Conservation (phyloP, 495 filamentous ascomycete species). For the Aspergillus hancockii region DNA sequence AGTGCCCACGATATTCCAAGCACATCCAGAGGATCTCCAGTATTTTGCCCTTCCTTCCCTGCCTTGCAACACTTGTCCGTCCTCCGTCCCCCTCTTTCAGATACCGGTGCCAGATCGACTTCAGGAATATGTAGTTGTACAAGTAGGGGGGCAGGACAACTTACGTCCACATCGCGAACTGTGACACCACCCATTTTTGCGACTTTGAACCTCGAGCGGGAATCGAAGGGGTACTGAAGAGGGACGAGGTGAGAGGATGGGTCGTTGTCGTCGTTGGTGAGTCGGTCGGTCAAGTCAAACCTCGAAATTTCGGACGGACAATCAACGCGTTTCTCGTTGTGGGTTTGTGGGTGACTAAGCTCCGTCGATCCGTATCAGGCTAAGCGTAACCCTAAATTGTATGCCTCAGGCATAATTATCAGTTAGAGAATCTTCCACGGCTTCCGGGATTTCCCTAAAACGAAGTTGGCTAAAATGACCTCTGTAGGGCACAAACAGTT, state of each 20-base stretch:
- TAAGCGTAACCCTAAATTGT: slow-evolving; percentile 44
- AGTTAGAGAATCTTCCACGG: background rate
- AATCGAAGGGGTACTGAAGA: slow-evolving; percentile 32
- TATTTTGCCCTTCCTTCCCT: background rate
- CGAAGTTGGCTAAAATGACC: background rate
- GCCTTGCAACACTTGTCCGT: background rate
- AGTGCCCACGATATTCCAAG: background rate
- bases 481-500: too few species aligned
- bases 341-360: slow-evolving; percentile 37
- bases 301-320: slow-evolving; percentile 46
- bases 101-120: slow-evolving; percentile 1
- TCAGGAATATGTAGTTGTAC: slow-evolving; percentile 2
- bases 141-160: slow-evolving; percentile 39
- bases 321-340: slow-evolving; percentile 33
- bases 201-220: slow-evolving; percentile 43
- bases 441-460: background rate
- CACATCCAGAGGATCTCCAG: background rate
- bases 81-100: slow-evolving; percentile 4
- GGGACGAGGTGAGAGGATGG: slow-evolving; percentile 36
- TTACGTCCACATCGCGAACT: slow-evolving; percentile 90
- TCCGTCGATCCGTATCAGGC: slow-evolving; percentile 47
- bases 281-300: slow-evolving; percentile 38
- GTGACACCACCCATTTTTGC: slow-evolving; percentile 83
- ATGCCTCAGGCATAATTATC: slow-evolving; percentile 21
- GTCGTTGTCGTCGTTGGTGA: slow-evolving; percentile 41